Evolutionary conservation across 441 rosid species (phyloP), one percentile per base, ranked within the genome.

Genomic region (Corymbia calophylla): DNA sequence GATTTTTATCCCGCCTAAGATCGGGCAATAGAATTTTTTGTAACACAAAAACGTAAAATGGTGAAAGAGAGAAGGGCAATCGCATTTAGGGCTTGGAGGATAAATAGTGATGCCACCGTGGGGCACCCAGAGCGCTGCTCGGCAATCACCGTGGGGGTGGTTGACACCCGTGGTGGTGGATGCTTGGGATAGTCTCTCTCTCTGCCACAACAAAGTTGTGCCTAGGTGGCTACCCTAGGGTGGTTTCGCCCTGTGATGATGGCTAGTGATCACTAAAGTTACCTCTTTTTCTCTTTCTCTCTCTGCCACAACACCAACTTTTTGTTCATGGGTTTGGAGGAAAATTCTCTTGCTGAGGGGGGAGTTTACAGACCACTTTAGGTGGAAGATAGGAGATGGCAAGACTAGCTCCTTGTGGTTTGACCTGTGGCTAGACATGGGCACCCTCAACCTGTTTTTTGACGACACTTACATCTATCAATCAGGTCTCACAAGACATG

Each of bases 71-170:
- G 68, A n/a, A n/a, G 68, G 68, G 0, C 0, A 1, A 29, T 62
- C n/a, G 31, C 18, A 8, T 62, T 35, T n/a, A 18, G 29, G 68
- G 68, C 18, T 35, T 3, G 9, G 68, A 62, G 68, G 68, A 62
- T 31, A 0, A 62, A 62, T 29, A 14, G 32, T 62, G 68, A 8
- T 1, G 68, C 68, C 68, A 29, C 32, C 68, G 13, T 62, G 32
- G 31, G 39, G 32, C 8, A 62, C 18, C n/a, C 31, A 0, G 6
- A 17, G 32, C 0, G 8, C 1, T 62, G 8, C 2, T 29, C 17
- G 3, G n/a, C 32, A 27, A 29, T 62, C 68, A 29, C 18, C 6
- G 0, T 13, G 68, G 32, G 68, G 68, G 32, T 29, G 68, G 17
- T 62, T 17, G 7, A 62, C 32, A 6, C 18, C n/a, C 0, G 4